Evolutionary conservation across 2,329 filamentous ascomycete species (phyloP), one percentile per base, ranked within the genome.

Genomic region (Aspergillus niger): DNA sequence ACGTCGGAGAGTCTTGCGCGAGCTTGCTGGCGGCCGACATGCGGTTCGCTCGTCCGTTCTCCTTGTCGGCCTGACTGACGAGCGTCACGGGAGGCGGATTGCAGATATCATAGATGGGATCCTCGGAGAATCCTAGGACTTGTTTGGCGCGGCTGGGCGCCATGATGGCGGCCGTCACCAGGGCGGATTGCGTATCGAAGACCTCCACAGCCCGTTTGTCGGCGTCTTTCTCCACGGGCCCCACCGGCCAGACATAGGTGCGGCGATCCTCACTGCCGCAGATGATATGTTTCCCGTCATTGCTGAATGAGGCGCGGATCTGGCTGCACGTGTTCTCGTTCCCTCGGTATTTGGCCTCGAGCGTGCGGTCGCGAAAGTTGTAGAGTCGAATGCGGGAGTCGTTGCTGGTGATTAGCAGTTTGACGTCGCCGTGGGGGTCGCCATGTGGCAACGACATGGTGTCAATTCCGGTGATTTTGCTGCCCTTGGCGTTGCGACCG

Each of bases 401-500:
- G 69, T 98, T 99, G 67, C 93, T 97, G 1, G 92, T 96, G 59
- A 99, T 88, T 6, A 99, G 81, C 2, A 99, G 81, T 70, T 96
- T 96, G 54, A 91, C 84, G 56, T 93, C 89, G 1, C 86, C 86
- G 38, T 84, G 84, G 2, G 80, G 79, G 54, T 84, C 79, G 22
- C 82, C 79, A 2, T 82, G 81, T 4, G 87, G 86, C 52, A 86
- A 81, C 15, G 80, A 76, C 65, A 89, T 87, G 0, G 92, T 90
- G 70, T 94, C 88, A 56, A 99, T 97, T 6, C 92, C 93, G 0
- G 95, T 98, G 67, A 99, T 97, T 74, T 99, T 99, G 79, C 92
- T 97, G 5, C 94, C 94, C 74, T 96, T 97, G 4, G 93, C 90
- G 71, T 97, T 98, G 72, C 92, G 93, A 2, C 95, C 94, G 61